Conservation (phyloP, 192 early-diverging fungal species). For the Backusella parvicylindrica region DNA sequence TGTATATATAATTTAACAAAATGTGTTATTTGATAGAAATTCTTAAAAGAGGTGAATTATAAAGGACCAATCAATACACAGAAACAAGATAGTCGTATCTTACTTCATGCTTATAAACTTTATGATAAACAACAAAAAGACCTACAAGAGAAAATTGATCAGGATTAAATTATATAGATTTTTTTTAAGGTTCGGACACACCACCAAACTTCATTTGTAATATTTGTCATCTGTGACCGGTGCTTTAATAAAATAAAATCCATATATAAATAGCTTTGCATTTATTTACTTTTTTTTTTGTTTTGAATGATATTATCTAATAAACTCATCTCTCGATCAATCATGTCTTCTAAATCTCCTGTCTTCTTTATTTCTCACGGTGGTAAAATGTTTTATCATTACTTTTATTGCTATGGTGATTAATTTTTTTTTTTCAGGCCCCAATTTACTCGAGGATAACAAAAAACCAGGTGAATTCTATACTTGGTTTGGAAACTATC, state of each 20-base stretch:
- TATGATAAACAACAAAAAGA: not conserved
- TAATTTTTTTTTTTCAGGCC: constrained; percentile 14
- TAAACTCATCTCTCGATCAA: not conserved
- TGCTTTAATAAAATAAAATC: not conserved
- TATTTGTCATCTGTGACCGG: not conserved
- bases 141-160: not conserved
- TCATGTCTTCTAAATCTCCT: constrained; percentile 3
- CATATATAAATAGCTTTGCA: not conserved
- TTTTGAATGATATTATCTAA: not conserved
- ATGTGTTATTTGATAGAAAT: too few species aligned
- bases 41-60: constrained; percentile 21
- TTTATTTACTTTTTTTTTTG: constrained; percentile 9
- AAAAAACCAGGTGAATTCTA: constrained; percentile 32
- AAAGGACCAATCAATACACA: constrained; percentile 21
- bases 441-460: constrained; percentile 31
- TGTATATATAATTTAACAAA: too few species aligned
- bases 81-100: constrained; percentile 7
- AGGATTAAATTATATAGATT: too few species aligned
- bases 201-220: not conserved
- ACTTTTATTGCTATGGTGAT: not conserved
- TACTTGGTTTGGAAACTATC: constrained; percentile 37
- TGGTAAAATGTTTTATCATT: not conserved
- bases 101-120: not conserved
- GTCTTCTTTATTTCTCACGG: constrained; percentile 32
- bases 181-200: not conserved